Evolutionary conservation across 495 filamentous ascomycete genomes (phyloP).

Genomic region (Penicillium riverlandense): DNA sequence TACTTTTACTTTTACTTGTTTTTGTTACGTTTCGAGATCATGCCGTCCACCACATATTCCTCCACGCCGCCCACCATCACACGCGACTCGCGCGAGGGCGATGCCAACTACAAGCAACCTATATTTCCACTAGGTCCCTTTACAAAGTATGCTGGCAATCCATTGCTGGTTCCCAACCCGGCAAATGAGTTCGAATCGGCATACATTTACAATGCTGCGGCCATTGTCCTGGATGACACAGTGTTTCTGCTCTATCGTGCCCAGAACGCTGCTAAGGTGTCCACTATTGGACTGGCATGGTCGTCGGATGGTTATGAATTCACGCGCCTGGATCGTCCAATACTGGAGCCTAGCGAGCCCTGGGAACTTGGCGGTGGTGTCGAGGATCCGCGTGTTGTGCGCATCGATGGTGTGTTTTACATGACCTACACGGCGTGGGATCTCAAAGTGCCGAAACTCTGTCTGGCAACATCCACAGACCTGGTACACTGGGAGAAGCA

Average conservation of each 20-base stretch:
- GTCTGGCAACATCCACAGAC: no score
- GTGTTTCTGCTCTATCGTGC: constrained; percentile 9
- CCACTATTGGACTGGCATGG: constrained; percentile 4
- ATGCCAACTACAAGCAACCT: constrained; percentile 9
- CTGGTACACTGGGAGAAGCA: not conserved
- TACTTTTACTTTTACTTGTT: no score
- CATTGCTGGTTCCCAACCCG: constrained; percentile 1
- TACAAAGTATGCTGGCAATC: constrained; percentile 1
- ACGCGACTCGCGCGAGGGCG: constrained; percentile 3
- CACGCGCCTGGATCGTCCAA: no score
- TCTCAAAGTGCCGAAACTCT: not conserved
- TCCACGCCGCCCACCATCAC: no score
- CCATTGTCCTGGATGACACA: constrained; percentile 9
- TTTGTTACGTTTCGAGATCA: no score
- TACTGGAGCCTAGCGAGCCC: no score
- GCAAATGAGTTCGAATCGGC: constrained; percentile 9
- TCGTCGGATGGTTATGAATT: not conserved
- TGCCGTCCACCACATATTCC: no score
- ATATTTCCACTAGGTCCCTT: constrained; percentile 7
- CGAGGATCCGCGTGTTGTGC: not conserved
- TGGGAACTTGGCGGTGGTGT: no score
- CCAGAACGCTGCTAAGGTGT: constrained; percentile 1
- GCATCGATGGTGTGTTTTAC: not conserved
- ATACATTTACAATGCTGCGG: constrained; percentile 9
- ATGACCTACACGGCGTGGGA: not conserved